Conservation (phyloP, 2,329 filamentous ascomycete genomes). For the Alternaria burnsii region DNA sequence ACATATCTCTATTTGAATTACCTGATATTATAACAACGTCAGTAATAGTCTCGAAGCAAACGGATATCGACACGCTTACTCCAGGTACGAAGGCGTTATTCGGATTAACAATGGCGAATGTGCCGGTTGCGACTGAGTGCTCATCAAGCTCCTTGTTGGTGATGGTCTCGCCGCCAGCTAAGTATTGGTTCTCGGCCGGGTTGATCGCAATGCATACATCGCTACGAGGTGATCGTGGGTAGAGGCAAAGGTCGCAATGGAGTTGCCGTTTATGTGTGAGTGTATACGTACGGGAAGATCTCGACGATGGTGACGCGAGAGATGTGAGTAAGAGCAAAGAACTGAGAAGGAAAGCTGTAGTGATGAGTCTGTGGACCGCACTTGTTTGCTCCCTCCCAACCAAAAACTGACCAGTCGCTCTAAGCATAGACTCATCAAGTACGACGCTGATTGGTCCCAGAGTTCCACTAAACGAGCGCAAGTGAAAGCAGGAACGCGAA, state of each 20-base stretch:
- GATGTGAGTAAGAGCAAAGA: not conserved
- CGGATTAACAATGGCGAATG: too few species aligned
- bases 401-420: rapidly evolving
- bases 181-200: rapidly evolving
- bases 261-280: rapidly evolving
- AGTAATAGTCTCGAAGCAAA: not conserved
- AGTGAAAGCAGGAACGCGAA: not conserved
- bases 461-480: not conserved
- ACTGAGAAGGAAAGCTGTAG: not conserved
- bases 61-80: not conserved
- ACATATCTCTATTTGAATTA: too few species aligned
- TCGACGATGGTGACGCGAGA: not conserved
- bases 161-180: too few species aligned
- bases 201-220: too few species aligned
- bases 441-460: not conserved
- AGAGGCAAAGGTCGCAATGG: too few species aligned
- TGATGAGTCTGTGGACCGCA: rapidly evolving
- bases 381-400: not conserved
- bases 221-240: too few species aligned
- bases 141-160: too few species aligned
- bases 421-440: not conserved
- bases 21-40: too few species aligned
- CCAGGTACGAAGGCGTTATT: not conserved
- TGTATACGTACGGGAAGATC: too few species aligned
- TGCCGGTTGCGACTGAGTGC: not conserved